Percentiles rank a stretch among this genome's conserved stretches.
phyloP scores from a whole-genome alignment of 345 rosid species.

The Eucalyptus decipiens region DNA sequence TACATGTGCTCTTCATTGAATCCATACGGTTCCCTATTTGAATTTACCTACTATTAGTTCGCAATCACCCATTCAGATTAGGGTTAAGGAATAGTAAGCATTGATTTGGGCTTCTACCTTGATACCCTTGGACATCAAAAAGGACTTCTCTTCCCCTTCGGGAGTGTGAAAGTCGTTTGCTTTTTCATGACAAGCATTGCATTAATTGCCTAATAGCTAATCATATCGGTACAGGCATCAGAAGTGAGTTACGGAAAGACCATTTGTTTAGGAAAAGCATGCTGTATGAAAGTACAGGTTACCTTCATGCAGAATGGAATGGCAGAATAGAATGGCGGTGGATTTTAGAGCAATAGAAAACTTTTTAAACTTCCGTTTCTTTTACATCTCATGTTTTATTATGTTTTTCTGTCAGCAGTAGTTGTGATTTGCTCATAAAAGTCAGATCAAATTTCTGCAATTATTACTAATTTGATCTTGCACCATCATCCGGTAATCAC shows the following conservation, averaged over 20 bases:
- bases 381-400: background rate
- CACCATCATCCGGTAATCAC: background rate
- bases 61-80: background rate
- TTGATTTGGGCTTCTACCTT: background rate
- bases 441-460: background rate
- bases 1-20: background rate
- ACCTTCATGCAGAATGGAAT: background rate
- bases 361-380: background rate
- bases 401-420: background rate
- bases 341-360: background rate
- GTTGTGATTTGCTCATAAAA: background rate
- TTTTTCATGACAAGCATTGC: background rate
- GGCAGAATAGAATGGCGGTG: background rate
- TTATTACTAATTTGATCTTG: background rate
- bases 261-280: background rate
- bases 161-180: background rate
- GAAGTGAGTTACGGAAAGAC: background rate
- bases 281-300: background rate
- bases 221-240: background rate
- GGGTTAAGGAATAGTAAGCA: background rate
- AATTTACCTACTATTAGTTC: background rate
- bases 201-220: background rate
- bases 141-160: background rate
- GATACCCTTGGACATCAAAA: background rate
- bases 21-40: background rate